phyloP scores from a whole-genome alignment of 257 asterid genomes.

The Leptodermis oblonga region DNA sequence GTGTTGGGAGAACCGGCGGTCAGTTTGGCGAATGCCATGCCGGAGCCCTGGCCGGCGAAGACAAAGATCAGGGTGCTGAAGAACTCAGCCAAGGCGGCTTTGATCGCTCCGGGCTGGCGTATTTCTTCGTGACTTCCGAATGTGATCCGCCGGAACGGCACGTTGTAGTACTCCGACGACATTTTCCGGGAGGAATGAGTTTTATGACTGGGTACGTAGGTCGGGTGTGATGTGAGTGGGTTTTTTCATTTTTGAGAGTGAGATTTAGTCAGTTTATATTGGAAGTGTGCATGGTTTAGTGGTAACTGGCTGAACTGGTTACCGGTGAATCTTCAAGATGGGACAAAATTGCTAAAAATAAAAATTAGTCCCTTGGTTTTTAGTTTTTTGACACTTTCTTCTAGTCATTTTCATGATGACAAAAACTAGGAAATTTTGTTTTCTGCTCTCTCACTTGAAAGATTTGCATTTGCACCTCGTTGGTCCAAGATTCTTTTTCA shows the following conservation, averaged over 20 bases:
- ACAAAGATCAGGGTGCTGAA: constrained; percentile 52
- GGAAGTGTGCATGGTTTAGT: constrained; percentile 18
- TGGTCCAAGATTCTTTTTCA: background rate
- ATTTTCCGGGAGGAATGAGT: background rate
- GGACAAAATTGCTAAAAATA: constrained; percentile 5
- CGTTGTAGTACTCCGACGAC: constrained; percentile 24
- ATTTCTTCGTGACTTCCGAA: constrained; percentile 41
- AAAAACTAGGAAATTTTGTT: background rate
- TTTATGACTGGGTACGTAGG: background rate
- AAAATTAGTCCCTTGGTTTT: background rate
- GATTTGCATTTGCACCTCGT: background rate
- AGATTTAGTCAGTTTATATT: constrained; percentile 18
- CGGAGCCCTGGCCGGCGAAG: constrained; percentile 59
- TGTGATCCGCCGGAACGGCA: constrained; percentile 48
- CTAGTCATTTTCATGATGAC: background rate
- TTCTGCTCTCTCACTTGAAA: background rate
- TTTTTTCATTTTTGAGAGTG: background rate
- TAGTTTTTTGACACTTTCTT: background rate
- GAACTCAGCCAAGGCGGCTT: constrained; percentile 64
- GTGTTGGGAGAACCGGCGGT: constrained; percentile 23
- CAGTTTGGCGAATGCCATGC: constrained; percentile 50
- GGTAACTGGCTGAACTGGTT: constrained; percentile 26
- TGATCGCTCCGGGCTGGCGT: constrained; percentile 46
- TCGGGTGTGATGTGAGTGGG: background rate
- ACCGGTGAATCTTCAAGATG: background rate